phyloP scores from a whole-genome alignment of 768 basidiomycete genomes.

The Ramaria sp. region DNA sequence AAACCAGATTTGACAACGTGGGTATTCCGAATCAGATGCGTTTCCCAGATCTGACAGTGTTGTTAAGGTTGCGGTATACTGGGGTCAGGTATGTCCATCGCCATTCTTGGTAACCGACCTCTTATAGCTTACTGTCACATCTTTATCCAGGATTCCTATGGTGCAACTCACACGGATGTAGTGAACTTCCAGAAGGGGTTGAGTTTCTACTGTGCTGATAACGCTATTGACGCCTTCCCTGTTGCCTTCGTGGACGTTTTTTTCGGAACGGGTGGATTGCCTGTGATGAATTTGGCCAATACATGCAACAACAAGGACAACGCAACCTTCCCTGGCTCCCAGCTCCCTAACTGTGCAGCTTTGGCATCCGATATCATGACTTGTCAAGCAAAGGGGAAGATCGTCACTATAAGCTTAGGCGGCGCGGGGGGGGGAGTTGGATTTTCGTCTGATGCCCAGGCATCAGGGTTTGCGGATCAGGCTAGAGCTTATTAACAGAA shows the following conservation, averaged over 20 bases:
- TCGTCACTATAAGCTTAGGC: conserved; percentile 38
- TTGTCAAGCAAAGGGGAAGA: conserved; percentile 56
- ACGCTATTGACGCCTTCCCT: conserved; percentile 58
- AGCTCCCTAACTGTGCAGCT: conserved; percentile 49
- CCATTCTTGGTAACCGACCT: conserved; percentile 10
- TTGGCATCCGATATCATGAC: conserved; percentile 50
- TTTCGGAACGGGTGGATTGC: conserved; percentile 50
- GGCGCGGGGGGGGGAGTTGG: conserved; percentile 53
- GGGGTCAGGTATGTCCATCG: conserved; percentile 5
- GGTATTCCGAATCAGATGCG: conserved; percentile 14
- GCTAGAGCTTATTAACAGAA: neutral
- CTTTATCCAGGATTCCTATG: conserved; percentile 52
- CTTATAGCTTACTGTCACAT: neutral
- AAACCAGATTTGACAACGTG: conserved; percentile 53
- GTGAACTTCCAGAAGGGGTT: conserved; percentile 52
- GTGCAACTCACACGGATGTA: conserved; percentile 40
- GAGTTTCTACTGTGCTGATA: conserved; percentile 57
- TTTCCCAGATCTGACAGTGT: neutral
- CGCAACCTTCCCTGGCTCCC: conserved; percentile 49
- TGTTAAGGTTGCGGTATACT: conserved; percentile 44
- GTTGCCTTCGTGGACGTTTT: conserved; percentile 61
- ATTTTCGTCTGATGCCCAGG: conserved; percentile 50
- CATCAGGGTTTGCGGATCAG: conserved; percentile 46
- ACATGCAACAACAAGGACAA: conserved; percentile 52
- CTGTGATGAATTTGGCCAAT: conserved; percentile 60